Evolutionary conservation across 257 asterid species (phyloP), one percentile per base, ranked within the genome.

Genomic region (Gentiana macrophylla): DNA sequence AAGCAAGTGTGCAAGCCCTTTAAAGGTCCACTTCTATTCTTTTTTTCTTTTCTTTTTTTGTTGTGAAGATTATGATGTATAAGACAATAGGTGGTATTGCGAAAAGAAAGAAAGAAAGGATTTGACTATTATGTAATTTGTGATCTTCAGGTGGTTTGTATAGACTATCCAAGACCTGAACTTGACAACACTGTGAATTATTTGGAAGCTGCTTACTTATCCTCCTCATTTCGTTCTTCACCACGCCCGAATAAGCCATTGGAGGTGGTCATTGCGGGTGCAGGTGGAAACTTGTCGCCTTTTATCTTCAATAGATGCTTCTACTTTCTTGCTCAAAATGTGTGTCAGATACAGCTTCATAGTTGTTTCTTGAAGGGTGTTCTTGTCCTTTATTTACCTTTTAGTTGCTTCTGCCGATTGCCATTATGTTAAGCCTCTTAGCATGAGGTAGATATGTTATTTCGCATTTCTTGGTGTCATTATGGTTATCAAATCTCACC

Each of bases 181-280:
- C 69, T 91, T 60, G 98, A 86, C 4, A 77, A 76, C 73, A 84
- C 96, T 11, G 81, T 67, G 37, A 86, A 90, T 66, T 90, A 63
- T 72, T 67, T 90, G 79, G 98, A 86, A 74, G 96, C 98, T 55
- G 98, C 96, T 68, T 67, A 44, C 4, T 70, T 84, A 68, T 90
- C 99, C 61, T 80, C 99, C 9, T 48, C 80, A 1, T 88, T 88
- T 67, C 71, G 72, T 53, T 45, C 69, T 72, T 71, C 83, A 74
- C 76, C 84, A 13, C 89, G 87, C 49, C 97, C 97, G 46, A 77
- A 50, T 13, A 92, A 81, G 67, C 94, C 95, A 24, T 67, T 92
- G 73, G 80, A 92, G 73, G 71, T 88, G 55, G 84, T 92, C 43
- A 81, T 92, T 70, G 97, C 97, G 49, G 99, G 97, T 63, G 95